Evolutionary conservation across 306 rosid species (phyloP).

Genomic region (Dryas octopetala): DNA sequence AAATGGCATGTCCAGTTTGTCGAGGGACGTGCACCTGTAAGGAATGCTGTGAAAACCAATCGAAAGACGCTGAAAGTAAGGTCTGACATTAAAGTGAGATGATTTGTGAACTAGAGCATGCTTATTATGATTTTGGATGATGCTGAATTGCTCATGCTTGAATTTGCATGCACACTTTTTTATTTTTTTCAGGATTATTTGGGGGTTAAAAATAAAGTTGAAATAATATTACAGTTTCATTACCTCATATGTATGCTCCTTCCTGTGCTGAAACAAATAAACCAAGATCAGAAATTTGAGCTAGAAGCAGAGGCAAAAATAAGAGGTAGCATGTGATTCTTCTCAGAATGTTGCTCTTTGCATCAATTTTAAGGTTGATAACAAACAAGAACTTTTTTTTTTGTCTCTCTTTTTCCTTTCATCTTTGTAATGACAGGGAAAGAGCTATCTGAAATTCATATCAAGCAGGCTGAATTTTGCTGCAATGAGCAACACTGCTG

Average conservation of each 20-base stretch:
- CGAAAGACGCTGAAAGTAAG: conserved; percentile 83
- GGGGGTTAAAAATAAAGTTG: conserved; percentile 57
- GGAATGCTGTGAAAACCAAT: conserved; percentile 68
- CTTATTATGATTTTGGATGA: conserved; percentile 26
- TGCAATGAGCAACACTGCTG: conserved; percentile 56
- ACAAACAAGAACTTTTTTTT: not conserved
- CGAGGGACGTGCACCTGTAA: conserved; percentile 86
- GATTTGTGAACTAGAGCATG: conserved; percentile 22
- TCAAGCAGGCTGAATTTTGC: conserved; percentile 64
- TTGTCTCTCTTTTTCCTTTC: not conserved
- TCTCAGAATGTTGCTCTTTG: conserved; percentile 18
- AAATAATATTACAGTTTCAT: conserved; percentile 70
- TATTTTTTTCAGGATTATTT: conserved; percentile 63
- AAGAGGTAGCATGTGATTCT: conserved; percentile 49
- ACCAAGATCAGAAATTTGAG: conserved; percentile 60
- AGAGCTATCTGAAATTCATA: conserved; percentile 55
- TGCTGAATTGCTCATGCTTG: conserved; percentile 29
- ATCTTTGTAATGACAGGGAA: conserved; percentile 51
- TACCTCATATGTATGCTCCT: conserved; percentile 87
- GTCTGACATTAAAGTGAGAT: conserved; percentile 68
- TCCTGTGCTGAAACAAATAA: conserved; percentile 78
- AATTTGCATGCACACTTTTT: conserved; percentile 11
- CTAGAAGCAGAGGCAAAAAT: conserved; percentile 67
- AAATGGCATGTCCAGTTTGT: conserved; percentile 92
- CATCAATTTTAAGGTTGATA: conserved; percentile 16